A percentile compares a stretch with the other conserved stretches of the same genome.
These are phyloP conservation scores for Fusarium austroafricanum DNA, from an alignment of 2,329 filamentous ascomycete genomes.

Conservation along the genomic window DNA sequence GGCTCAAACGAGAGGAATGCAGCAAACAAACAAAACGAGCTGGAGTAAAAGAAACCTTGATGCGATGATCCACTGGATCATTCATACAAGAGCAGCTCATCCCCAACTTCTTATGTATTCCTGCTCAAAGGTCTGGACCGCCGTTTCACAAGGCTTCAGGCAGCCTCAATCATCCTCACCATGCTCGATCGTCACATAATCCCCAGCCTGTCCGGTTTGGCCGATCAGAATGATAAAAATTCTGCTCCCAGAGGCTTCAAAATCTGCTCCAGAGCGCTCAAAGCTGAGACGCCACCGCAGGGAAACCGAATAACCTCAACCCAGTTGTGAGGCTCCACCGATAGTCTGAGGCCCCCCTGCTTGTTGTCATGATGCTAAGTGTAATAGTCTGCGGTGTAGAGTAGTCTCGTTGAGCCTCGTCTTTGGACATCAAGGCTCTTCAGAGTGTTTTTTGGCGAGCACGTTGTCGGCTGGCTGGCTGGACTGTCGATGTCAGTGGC, in stretches of 20 bases:
- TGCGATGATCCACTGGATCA: fast-evolving
- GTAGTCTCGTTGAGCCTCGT: not conserved
- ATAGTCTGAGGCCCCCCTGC: not conserved
- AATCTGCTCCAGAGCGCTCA: no score
- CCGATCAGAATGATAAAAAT: no score
- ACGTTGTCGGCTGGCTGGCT: not conserved
- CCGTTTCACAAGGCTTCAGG: not conserved
- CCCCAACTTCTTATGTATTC: not conserved
- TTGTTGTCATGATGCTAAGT: no score
- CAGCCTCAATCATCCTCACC: not conserved
- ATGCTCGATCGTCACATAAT: not conserved
- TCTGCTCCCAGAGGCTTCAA: no score
- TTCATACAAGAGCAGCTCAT: not conserved
- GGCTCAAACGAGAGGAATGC: no score
- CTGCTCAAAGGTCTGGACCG: not conserved
- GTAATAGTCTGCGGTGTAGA: not conserved
- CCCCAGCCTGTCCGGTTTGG: not conserved
- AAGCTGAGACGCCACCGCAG: not conserved
- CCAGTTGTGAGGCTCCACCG: not conserved
- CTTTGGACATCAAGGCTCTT: no score
- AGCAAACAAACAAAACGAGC: not conserved
- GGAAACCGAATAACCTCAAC: not conserved
- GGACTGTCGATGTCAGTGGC: not conserved
- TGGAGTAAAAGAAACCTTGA: not conserved
- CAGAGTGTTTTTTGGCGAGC: no score